phyloP scores from a whole-genome alignment of 495 filamentous ascomycete species.

The Trichoderma gamsii region DNA sequence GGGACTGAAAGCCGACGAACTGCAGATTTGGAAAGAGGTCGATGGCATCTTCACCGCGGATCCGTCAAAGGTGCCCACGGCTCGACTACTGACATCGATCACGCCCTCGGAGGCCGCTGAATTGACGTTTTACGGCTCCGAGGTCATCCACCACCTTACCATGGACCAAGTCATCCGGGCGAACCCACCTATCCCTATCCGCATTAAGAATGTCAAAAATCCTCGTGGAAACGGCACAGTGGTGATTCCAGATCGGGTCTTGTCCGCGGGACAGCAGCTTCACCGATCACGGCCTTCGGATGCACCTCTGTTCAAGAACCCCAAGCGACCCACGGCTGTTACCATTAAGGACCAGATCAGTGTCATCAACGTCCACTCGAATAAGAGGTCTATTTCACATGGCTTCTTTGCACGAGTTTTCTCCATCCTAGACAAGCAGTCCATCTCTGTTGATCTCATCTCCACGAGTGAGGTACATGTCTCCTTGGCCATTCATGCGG shows the following conservation, averaged over 20 bases:
- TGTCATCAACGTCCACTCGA: conserved; percentile 91
- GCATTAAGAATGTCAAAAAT: conserved; percentile 98
- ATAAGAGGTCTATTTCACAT: conserved; percentile 76
- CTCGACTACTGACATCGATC: conserved; percentile 66
- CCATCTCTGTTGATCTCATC: conserved; percentile 84
- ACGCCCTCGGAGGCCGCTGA: conserved; percentile 86
- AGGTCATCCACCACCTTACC: conserved; percentile 95
- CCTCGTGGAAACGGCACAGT: conserved; percentile 80
- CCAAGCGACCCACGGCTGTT: conserved; percentile 80
- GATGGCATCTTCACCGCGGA: conserved; percentile 89
- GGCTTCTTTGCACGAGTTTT: conserved; percentile 92
- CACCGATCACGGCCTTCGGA: conserved; percentile 29
- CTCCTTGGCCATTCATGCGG: conserved; percentile 85
- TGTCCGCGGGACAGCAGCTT: conserved; percentile 41
- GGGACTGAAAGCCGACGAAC: conserved; percentile 66
- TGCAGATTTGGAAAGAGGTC: conserved; percentile 92
- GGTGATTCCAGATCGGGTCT: conserved; percentile 57
- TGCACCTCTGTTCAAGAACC: conserved; percentile 23
- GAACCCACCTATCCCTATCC: conserved; percentile 74
- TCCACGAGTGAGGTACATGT: conserved; percentile 93
- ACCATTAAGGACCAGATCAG: conserved; percentile 92
- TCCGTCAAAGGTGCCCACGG: conserved; percentile 80
- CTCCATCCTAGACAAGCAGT: conserved; percentile 69
- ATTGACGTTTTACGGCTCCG: conserved; percentile 86
- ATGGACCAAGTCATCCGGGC: conserved; percentile 98